Evolutionary conservation across 306 rosid genomes (phyloP), one percentile per base, ranked within the genome.

Genomic region (Lathyrus sativus): DNA sequence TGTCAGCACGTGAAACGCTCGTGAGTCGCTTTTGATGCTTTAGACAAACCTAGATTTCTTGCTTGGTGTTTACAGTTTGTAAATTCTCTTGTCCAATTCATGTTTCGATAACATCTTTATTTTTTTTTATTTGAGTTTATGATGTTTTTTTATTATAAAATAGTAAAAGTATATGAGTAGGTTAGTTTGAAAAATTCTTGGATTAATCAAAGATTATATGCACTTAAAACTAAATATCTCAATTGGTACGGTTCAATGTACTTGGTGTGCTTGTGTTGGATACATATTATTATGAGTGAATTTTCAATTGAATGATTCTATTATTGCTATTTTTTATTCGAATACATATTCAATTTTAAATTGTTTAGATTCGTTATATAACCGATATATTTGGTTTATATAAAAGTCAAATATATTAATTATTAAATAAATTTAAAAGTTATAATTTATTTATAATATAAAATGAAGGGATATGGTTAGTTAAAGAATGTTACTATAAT

Each of bases 21-120:
- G 81, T 85, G 85, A 66, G 64, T 46, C 79, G 85, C 82, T 84
- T 77, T 73, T 76, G 50, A 72, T 62, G 50, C 62, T 67, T 41
- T 71, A 80, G 85, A 81, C 89, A 82, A 81, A 56, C 71, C 60
- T 8, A 18, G 78, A 78, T 76, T 85, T 81, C 55, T 85, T 77
- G 71, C 78, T 66, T 38, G 13, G 2, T 77, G 72, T 76, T 81
- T 68, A 63, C 86, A 74, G 38, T 59, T 74, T 65, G 37, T 44
- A 57, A 65, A 65, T 19, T 43, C 78, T 63, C 79, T 64, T 76
- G 87, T 85, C 84, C 74, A 39, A 46, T 66, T 42, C 75, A 65
- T 83, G 78, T 73, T 79, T 70, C 73, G 9, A 39, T 69, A 19
- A 69, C 2, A 71, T 67, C 61, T 9, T 65, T 0, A 28, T 57